Base-by-base conservation (phyloP, 2,329 filamentous ascomycete genomes). In the Penicillium concentricum region DNA sequence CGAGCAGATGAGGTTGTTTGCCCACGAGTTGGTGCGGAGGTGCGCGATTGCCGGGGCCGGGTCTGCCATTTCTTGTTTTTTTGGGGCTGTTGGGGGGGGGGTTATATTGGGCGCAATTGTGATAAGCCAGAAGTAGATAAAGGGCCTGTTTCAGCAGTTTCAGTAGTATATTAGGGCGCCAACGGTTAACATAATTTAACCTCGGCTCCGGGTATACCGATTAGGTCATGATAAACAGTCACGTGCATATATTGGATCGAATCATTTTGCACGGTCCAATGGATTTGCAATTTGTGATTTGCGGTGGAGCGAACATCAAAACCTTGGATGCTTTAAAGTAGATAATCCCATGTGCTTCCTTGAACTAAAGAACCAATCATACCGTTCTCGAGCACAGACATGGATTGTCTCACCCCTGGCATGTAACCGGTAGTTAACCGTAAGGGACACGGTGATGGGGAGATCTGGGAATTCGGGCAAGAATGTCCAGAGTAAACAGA, bases 1-100 rank as follows among this genome's bases (percentile, higher is more conserved):
- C 18, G 69, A 68, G 42, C 69, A 61, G 51, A 76, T 65, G 28
- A 73, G 65, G 9, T 62, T 63, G 18, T 65, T 61, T 39, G 69
- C 66, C 70, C 73, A 74, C 46, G 62, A 65, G 37, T 68, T 50
- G 47, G 61, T 44, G 57, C 60, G 62, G 54, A 72, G 69, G 46
- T 69, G 67, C 37, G 63, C 57, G 35, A 69, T 61, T 12, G 58
- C 60, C 24, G 60, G 24, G 26, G 37, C 46, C 16, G 58, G 43
- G n/a, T 62, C 57, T 0, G 58, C 60, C 64, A 67, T 67, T 44
- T 26, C 45, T 43, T 13, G 18, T 20, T 30, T 28, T 32, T 30
- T 43, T 51, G 10, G 5, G 9, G 20, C 15, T 42, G 15, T 41
- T 50, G 16, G 18, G 9, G 18, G 12, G 18, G 9, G 18, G 12